A percentile compares a stretch with the other conserved stretches of the same genome.
These are phyloP conservation scores for Fusarium oxysporum DNA, from an alignment of 2,329 filamentous ascomycete genomes.

Conservation along the genomic window DNA sequence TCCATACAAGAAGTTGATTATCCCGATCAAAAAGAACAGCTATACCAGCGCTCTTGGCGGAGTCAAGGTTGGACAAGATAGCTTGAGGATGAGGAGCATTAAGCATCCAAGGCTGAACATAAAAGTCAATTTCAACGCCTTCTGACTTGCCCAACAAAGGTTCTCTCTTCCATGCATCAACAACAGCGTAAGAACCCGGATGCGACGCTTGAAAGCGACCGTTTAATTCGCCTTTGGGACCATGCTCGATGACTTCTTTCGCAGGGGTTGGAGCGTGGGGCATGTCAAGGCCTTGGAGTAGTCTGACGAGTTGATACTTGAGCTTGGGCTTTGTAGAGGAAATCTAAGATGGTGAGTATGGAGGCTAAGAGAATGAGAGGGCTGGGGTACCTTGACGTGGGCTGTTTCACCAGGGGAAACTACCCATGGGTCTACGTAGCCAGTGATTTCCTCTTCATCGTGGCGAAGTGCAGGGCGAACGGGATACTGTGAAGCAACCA, in stretches of 20 bases:
- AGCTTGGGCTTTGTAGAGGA: background rate
- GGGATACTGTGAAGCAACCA: background rate
- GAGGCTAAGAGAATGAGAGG: rapidly evolving
- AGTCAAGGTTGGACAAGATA: background rate
- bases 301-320: background rate
- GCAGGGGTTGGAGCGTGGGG: background rate
- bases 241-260: background rate
- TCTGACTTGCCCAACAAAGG: background rate
- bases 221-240: background rate
- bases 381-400: background rate
- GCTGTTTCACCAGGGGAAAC: background rate
- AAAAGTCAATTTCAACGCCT: background rate
- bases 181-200: background rate
- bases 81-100: background rate
- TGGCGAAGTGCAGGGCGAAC: background rate
- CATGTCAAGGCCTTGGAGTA: background rate
- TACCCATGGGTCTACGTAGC: background rate
- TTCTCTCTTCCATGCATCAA: background rate
- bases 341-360: background rate
- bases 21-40: background rate
- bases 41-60: background rate
- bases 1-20: background rate
- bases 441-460: background rate
- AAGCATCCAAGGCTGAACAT: background rate
- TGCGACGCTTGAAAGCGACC: background rate